phyloP scores from a whole-genome alignment of 495 filamentous ascomycete genomes.

The Aeminium ludgeri region DNA sequence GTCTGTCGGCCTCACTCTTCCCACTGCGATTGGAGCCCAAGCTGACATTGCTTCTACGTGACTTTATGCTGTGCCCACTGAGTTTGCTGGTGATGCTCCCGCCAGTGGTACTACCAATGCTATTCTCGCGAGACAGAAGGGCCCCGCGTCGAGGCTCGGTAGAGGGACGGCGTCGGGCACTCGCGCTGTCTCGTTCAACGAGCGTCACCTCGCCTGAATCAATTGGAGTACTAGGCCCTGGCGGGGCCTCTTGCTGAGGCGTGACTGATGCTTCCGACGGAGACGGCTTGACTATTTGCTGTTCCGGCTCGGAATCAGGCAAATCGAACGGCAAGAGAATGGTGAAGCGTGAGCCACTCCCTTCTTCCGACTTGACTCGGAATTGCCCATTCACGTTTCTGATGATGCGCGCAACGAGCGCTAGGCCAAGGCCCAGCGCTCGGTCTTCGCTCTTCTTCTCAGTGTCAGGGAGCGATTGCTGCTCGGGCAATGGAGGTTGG shows the following conservation, averaged over 20 bases:
- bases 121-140: slow-evolving; percentile 19
- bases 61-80: slow-evolving; percentile 35
- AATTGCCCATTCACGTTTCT: slow-evolving; percentile 86
- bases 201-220: slow-evolving; percentile 39
- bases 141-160: not conserved
- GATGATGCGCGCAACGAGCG: slow-evolving; percentile 67
- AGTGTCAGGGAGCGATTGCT: slow-evolving; percentile 6
- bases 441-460: slow-evolving; percentile 14
- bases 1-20: slow-evolving; percentile 53
- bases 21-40: slow-evolving; percentile 25
- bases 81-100: slow-evolving; percentile 28
- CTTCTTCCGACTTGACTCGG: slow-evolving; percentile 70
- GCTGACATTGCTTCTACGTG: slow-evolving; percentile 33
- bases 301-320: slow-evolving; percentile 30
- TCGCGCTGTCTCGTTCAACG: slow-evolving; percentile 28
- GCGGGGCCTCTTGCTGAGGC: not conserved
- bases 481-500: slow-evolving; percentile 15
- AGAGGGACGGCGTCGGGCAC: not conserved
- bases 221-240: slow-evolving; percentile 13
- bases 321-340: slow-evolving; percentile 54
- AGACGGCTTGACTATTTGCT: not conserved
- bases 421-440: slow-evolving; percentile 67
- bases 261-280: not conserved
- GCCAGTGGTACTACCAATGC: slow-evolving; percentile 26
- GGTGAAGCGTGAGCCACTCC: slow-evolving; percentile 69